Percentiles rank a stretch among this genome's conserved stretches.
Conservation (phyloP, 1,284 basidiomycete species). For the Singerocomus inundabilis region DNA sequence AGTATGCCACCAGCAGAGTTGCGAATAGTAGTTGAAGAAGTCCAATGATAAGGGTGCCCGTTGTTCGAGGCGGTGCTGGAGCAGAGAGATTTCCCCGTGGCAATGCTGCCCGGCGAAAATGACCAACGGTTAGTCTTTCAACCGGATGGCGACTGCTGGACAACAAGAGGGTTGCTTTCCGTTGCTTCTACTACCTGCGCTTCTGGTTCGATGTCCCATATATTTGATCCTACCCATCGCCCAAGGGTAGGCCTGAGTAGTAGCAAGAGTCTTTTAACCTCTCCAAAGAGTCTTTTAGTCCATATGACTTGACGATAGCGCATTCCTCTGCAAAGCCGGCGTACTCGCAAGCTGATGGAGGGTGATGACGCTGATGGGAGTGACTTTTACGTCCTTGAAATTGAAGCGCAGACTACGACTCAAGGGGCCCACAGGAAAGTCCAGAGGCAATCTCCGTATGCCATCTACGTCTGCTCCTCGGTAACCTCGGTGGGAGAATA, state of each 20-base stretch:
- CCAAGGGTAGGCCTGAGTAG: no score
- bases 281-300: no score
- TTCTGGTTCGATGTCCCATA: conserved; percentile 29
- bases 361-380: no score
- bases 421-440: conserved; percentile 26
- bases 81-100: no score
- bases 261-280: no score
- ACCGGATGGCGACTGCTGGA: conserved; percentile 23
- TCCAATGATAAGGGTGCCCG: neutral
- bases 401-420: conserved; percentile 6
- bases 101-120: conserved; percentile 13
- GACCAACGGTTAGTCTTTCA: conserved; percentile 28
- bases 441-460: conserved; percentile 30
- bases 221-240: conserved; percentile 10
- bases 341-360: no score
- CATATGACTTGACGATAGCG: no score
- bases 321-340: no score
- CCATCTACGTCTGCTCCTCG: conserved; percentile 14
- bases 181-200: conserved; percentile 30
- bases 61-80: neutral
- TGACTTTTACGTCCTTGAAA: no score
- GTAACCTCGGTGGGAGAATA: neutral
- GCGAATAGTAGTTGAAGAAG: conserved; percentile 21
- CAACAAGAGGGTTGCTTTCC: conserved; percentile 20
- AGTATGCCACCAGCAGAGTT: conserved; percentile 19